Conservation (phyloP, 352 stramenopile genomes). For the Phytophthora aleatoria region DNA sequence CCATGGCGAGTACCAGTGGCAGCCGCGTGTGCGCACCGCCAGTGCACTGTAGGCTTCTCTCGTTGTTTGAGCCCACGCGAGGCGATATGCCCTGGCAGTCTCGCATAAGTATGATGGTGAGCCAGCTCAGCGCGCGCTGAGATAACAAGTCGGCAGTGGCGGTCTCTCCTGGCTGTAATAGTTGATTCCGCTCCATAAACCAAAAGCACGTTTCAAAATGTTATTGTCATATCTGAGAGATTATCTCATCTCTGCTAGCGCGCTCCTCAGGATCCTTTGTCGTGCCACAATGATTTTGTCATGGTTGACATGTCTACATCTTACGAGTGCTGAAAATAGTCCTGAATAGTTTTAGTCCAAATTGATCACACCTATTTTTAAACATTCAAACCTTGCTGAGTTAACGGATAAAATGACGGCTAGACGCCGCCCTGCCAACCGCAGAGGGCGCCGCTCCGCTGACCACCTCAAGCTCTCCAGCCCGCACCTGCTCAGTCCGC, state of each 20-base stretch:
- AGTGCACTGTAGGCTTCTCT: conserved; percentile 53
- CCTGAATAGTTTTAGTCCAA: background rate
- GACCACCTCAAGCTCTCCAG: conserved; percentile 26
- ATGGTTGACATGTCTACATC: background rate
- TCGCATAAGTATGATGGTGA: conserved; percentile 34
- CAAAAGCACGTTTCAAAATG: background rate
- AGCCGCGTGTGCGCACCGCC: conserved; percentile 41
- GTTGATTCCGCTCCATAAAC: background rate
- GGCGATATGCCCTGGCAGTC: conserved; percentile 5
- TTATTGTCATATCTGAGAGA: background rate
- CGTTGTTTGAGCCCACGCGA: conserved; percentile 8
- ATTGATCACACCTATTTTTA: conserved; percentile 8
- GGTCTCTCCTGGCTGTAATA: background rate
- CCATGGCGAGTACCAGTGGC: conserved; percentile 76
- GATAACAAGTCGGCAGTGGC: background rate
- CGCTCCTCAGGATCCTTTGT: too few species aligned
- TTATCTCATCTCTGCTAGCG: background rate
- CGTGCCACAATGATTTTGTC: too few species aligned
- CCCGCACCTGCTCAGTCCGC: conserved; percentile 21
- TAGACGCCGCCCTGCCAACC: conserved; percentile 26
- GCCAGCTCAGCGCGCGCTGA: conserved; percentile 2
- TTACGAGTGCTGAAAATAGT: background rate
- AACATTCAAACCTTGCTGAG: conserved; percentile 16
- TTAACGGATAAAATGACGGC: conserved; percentile 12
- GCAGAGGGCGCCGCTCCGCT: conserved; percentile 22